These are phyloP conservation scores for Podaxis pistillaris DNA, from an alignment of 768 basidiomycete species.

Conservation along the genomic window DNA sequence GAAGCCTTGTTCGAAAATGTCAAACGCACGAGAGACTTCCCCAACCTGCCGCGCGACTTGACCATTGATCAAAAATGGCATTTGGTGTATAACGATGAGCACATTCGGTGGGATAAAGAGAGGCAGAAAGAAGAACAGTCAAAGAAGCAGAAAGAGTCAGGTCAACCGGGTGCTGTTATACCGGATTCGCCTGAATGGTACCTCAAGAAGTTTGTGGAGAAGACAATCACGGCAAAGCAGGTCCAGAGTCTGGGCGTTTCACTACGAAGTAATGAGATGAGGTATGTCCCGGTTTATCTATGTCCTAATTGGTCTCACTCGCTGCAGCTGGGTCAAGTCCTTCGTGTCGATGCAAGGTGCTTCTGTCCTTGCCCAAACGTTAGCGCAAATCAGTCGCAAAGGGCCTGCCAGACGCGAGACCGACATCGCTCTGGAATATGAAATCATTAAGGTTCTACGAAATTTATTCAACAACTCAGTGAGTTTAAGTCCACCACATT, in stretches of 20 bases:
- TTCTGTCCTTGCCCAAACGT: constrained; percentile 76
- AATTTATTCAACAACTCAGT: constrained; percentile 64
- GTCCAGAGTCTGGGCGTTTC: constrained; percentile 75
- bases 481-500: constrained; percentile 7
- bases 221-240: constrained; percentile 79
- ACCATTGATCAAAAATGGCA: constrained; percentile 88
- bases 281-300: constrained; percentile 41
- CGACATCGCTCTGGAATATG: constrained; percentile 79
- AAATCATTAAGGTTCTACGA: constrained; percentile 84
- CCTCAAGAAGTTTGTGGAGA: constrained; percentile 85
- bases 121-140: constrained; percentile 61
- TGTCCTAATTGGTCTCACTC: constrained; percentile 17
- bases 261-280: constrained; percentile 76
- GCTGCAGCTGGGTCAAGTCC: constrained; percentile 70
- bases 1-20: constrained; percentile 80
- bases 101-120: constrained; percentile 75
- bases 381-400: constrained; percentile 75
- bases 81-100: constrained; percentile 82
- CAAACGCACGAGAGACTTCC: constrained; percentile 64
- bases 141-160: constrained; percentile 54
- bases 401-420: constrained; percentile 56
- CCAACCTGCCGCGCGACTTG: constrained; percentile 64
- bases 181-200: constrained; percentile 91
- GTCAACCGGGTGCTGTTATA: constrained; percentile 40
- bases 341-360: constrained; percentile 81